phyloP scores from a whole-genome alignment of 2,329 filamentous ascomycete genomes.

The Diaporthe sp. region DNA sequence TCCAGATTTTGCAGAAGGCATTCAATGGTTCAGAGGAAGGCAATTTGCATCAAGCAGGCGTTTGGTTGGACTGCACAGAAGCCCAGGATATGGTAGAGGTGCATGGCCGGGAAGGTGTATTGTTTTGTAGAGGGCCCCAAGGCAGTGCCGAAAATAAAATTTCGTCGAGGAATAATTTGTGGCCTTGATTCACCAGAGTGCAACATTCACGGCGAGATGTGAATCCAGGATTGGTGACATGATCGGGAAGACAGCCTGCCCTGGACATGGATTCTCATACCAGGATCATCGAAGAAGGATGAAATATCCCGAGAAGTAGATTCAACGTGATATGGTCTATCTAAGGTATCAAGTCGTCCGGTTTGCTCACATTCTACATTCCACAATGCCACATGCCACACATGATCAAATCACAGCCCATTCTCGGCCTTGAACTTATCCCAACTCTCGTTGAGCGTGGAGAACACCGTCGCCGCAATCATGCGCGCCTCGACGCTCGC shows the following conservation, averaged over 20 bases:
- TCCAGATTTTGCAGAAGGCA: background rate
- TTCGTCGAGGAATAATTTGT: background rate
- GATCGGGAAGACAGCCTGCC: background rate
- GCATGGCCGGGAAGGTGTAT: background rate
- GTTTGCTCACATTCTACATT: background rate
- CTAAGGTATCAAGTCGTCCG: slow-evolving; percentile 31
- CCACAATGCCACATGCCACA: slow-evolving; percentile 7
- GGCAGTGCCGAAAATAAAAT: background rate
- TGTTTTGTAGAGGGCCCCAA: background rate
- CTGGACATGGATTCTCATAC: background rate
- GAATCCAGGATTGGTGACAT: background rate
- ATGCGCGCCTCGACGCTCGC: slow-evolving; percentile 73
- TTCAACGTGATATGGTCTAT: slow-evolving; percentile 27
- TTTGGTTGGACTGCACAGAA: slow-evolving; percentile 10
- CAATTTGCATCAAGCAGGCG: slow-evolving; percentile 31
- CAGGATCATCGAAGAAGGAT: background rate
- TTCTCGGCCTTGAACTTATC: slow-evolving; percentile 79
- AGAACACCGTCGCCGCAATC: slow-evolving; percentile 74
- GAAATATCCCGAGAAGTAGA: background rate
- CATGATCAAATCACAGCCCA: slow-evolving; percentile 57
- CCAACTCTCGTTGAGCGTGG: slow-evolving; percentile 77
- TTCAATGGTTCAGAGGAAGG: background rate
- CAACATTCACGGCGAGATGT: background rate
- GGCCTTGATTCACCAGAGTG: background rate
- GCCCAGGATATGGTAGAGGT: background rate